Conservation (phyloP, 345 rosid species). For the Erucastrum elatum region DNA sequence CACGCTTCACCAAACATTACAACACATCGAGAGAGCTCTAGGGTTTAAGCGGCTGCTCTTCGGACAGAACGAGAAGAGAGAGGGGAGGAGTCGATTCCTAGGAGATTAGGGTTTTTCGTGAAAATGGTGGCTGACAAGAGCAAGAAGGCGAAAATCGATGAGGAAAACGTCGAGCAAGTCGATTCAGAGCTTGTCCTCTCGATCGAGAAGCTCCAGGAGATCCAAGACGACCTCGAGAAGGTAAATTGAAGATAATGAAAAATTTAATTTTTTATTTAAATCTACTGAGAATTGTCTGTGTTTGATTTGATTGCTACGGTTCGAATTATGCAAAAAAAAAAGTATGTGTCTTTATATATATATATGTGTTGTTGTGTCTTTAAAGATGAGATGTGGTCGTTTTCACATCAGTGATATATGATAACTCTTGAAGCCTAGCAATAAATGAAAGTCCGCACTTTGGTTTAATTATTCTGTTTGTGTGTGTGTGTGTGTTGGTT, state of each 20-base stretch:
- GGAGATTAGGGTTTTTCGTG: slow-evolving; percentile 6
- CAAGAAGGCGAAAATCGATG: slow-evolving; percentile 72
- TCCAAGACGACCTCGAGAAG: slow-evolving; percentile 97
- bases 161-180: slow-evolving; percentile 65
- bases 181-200: slow-evolving; percentile 81
- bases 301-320: slow-evolving; percentile 32
- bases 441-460: neutral
- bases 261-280: too few relatives aligned
- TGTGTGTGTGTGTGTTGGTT: too few relatives aligned
- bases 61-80: neutral
- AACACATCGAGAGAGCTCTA: slow-evolving; percentile 13
- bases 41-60: slow-evolving; percentile 32
- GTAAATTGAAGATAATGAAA: slow-evolving; percentile 46
- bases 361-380: slow-evolving; percentile 5
- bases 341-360: neutral
- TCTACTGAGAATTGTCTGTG: slow-evolving; percentile 4
- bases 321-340: neutral
- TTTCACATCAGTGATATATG: neutral
- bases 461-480: neutral
- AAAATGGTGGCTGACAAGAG: slow-evolving; percentile 84
- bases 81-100: neutral
- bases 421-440: neutral
- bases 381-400: neutral
- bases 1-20: slow-evolving; percentile 7
- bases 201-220: slow-evolving; percentile 94